Evolutionary conservation across 345 rosid genomes (phyloP), one percentile per base, ranked within the genome.

Genomic region (Linum lewisii): DNA sequence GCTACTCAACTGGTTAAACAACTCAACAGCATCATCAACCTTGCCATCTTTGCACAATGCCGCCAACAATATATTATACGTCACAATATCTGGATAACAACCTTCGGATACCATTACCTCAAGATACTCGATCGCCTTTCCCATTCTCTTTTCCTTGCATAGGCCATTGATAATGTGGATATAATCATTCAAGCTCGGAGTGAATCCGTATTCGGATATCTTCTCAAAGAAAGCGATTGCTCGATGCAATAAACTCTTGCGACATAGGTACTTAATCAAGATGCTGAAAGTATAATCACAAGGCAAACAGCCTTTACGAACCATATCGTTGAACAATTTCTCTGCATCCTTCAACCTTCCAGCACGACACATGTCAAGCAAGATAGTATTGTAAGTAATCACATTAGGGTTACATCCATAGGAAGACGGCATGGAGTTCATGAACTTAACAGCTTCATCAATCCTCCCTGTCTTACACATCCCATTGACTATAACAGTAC

Each of bases 331-430:
- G 34, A 92, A 72, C 20, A 88, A 79, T 70, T 54, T 83, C 74
- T 92, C 95, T 0, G 96, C 96, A 51, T 92, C 96, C 82, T 73
- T 83, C 98, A 92, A 84, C 74, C 98, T 80, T 51, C 88, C 95
- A 0, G 90, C 77, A 68, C 87, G 75, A 64, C 93, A 84, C 92
- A 86, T 72, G 72, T 95, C 80, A 58, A 95, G 84, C 72, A 92
- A 69, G 14, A 92, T 80, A 32, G 79, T 84, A 68, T 88, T 86
- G 71, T 84, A 82, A 15, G 90, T 84, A 49, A 88, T 81, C 63
- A 84, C 95, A 69, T 88, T 79, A 5, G 98, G 96, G 60, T 81
- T 80, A 73, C 86, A 88, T 63, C 84, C 88, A 45, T 69, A 74
- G 13, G 87, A 81, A 15, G 87, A 81, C 21, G 86, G 78, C 90